phyloP scores from a whole-genome alignment of 805 yeast species.

The Saccharomycopsis javanensis region DNA sequence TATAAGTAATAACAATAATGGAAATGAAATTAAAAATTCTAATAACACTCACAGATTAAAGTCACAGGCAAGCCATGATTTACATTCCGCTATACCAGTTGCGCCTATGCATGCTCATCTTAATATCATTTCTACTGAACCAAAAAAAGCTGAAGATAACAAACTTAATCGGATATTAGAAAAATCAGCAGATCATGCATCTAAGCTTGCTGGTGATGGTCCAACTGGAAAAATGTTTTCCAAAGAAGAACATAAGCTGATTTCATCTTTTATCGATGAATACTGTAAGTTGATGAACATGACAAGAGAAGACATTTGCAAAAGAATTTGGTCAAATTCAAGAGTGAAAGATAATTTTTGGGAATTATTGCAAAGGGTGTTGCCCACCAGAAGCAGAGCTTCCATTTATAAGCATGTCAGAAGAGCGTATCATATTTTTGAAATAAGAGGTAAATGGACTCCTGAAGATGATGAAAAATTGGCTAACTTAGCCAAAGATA shows the following conservation, averaged over 20 bases:
- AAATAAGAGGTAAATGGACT: constrained; percentile 86
- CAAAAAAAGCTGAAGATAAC: background rate
- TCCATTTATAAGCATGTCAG: constrained; percentile 89
- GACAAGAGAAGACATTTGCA: constrained; percentile 61
- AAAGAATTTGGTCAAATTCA: constrained; percentile 79
- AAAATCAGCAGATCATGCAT: constrained; percentile 16
- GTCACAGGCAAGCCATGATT: background rate
- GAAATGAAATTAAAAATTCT: background rate
- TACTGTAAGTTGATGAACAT: constrained; percentile 57
- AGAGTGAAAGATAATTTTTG: constrained; percentile 83
- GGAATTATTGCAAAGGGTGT: constrained; percentile 69
- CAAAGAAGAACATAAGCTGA: constrained; percentile 54
- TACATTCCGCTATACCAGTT: background rate
- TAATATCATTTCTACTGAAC: background rate
- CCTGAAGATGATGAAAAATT: constrained; percentile 67
- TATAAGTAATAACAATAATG: constrained; percentile 2
- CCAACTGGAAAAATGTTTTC: constrained; percentile 35
- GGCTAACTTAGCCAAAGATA: constrained; percentile 49
- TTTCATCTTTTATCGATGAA: constrained; percentile 62
- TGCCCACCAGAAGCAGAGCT: constrained; percentile 81
- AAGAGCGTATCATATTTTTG: constrained; percentile 79
- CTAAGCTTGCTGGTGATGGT: constrained; percentile 4
- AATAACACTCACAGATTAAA: background rate
- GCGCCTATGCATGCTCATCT: background rate
- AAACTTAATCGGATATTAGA: constrained; percentile 8